These are phyloP conservation scores for Solanum bulbocastanum DNA, from an alignment of 257 asterid genomes.

Conservation along the genomic window DNA sequence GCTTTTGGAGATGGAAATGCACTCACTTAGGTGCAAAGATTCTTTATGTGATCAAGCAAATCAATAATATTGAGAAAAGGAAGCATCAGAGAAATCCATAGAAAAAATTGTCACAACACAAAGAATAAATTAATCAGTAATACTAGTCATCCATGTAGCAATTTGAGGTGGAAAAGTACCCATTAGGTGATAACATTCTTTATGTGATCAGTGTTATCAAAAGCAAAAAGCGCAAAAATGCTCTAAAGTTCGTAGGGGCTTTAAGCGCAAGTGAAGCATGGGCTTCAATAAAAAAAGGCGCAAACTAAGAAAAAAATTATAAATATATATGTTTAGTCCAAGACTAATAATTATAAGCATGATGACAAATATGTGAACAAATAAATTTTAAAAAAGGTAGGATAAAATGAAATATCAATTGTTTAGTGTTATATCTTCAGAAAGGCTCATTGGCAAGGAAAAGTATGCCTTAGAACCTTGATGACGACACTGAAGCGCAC, in stretches of 20 bases:
- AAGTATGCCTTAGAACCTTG: neutral
- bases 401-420: neutral
- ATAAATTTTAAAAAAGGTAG: neutral
- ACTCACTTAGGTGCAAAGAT: neutral
- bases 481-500: neutral
- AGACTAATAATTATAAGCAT: neutral
- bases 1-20: neutral
- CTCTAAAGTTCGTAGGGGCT: neutral
- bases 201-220: neutral
- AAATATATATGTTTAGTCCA: neutral
- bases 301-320: neutral
- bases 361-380: neutral
- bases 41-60: neutral
- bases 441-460: neutral
- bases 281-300: neutral
- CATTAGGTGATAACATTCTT: neutral
- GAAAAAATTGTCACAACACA: neutral
- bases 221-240: neutral
- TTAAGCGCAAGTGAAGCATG: neutral
- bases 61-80: neutral
- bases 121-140: neutral
- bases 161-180: neutral
- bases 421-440: neutral
- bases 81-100: neutral
- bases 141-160: neutral